Evolutionary conservation across 371 early-diverging fungal genomes (phyloP), one percentile per base, ranked within the genome.

Genomic region (Mortierella sp.): DNA sequence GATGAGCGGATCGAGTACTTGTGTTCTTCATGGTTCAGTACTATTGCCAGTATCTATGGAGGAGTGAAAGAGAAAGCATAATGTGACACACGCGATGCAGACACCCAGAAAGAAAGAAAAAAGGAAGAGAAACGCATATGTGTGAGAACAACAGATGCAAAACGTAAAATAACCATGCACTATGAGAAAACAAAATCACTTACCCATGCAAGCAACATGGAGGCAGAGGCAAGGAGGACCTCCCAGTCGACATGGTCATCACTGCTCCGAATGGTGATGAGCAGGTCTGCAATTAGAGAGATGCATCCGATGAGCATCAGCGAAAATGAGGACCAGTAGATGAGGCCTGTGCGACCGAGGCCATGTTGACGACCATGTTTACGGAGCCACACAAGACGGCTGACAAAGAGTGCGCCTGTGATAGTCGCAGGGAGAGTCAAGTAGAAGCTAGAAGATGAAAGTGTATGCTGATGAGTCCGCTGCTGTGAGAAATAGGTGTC

Each of bases 341-440:
- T 77, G 31, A 43, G 31, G 4, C 5, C 72, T 10, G 77, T 64
- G 1, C 72, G 71, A 57, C 77, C 77, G 10, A 77, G 72, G 0
- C 37, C 26, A 64, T 77, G 72, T 19, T 48, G 64, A 28, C 53
- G 50, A 19, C 69, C 54, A 44, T 75, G 34, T 5, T 34, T 48
- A 3, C 16, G n/a, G 24, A 69, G 28, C 19, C n/a, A 69, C 55
- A 26, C 34, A 34, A 75, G 40, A 19, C 69, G 69, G 10, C 51
- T 8, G 28, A 67, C 28, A 40, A 75, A 69, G 43, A 75, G 43
- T 6, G 43, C 31, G 6, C 19, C 14, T 1, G 69, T 43, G 0
- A 67, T 3, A 28, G 28, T 13, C 13, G 76, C 69, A 51, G 79
- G 72, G 31, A 71, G 43, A 82, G 91, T 91, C 90, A 92, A 76